Percentiles rank a stretch among this genome's conserved stretches.
These are phyloP conservation scores for Malus sieversii DNA, from an alignment of 306 rosid species.

Conservation along the genomic window DNA sequence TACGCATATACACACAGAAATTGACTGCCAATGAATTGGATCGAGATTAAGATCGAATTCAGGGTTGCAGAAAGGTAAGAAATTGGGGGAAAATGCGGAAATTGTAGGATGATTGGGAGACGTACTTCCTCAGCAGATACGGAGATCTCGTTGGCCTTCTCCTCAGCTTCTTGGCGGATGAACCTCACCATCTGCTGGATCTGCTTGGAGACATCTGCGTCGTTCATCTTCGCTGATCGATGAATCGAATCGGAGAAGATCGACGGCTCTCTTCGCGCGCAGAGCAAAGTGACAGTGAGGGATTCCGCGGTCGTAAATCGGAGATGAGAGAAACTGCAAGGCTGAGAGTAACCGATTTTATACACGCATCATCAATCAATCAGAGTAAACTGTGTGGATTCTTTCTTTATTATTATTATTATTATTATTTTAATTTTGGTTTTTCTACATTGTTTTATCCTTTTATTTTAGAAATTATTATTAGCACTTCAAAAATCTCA, in stretches of 20 bases:
- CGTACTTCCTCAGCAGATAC: conserved; percentile 87
- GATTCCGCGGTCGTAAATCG: not conserved
- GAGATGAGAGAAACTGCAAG: not conserved
- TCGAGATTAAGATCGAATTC: not conserved
- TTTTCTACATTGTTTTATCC: no score
- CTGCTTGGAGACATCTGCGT: conserved; percentile 91
- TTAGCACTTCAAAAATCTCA: no score
- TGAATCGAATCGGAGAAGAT: conserved; percentile 37
- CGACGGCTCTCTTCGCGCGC: not conserved
- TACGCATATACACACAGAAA: not conserved
- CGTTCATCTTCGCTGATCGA: conserved; percentile 53
- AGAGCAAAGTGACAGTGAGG: not conserved
- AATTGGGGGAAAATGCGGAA: not conserved
- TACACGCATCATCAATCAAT: not conserved
- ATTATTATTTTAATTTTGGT: no score
- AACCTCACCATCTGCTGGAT: conserved; percentile 98
- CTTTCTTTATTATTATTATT: no score
- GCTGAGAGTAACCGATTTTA: not conserved
- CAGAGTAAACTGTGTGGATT: no score
- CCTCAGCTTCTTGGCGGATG: conserved; percentile 93
- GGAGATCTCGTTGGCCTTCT: conserved; percentile 95
- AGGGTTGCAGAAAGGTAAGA: not conserved
- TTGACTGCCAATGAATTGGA: not conserved
- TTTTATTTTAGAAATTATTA: no score
- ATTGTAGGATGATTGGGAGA: not conserved